Evolutionary conservation across 106 monocot species (phyloP).

Genomic region (Allium cepa): DNA sequence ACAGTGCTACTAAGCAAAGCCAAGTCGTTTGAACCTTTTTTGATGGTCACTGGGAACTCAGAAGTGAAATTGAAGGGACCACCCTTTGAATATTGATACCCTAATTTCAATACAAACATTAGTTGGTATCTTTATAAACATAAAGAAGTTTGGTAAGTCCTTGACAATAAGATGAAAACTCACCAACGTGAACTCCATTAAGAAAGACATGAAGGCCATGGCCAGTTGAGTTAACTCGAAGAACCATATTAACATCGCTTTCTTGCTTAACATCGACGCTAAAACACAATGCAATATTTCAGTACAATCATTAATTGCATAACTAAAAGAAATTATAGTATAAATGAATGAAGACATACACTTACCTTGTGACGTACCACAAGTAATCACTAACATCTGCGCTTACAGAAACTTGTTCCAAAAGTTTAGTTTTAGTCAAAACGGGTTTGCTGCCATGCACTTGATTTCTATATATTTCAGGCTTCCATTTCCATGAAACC

Average conservation of each 20-base stretch:
- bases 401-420: constrained; percentile 38
- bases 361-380: constrained; percentile 78
- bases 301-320: background rate
- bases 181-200: constrained; percentile 54
- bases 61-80: constrained; percentile 36
- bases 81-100: constrained; percentile 31
- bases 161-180: background rate
- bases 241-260: constrained; percentile 12
- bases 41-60: constrained; percentile 11
- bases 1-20: constrained; percentile 72
- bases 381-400: constrained; percentile 67
- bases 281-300: background rate
- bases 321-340: background rate
- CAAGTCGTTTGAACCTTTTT: constrained; percentile 44
- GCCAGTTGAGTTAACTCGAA: constrained; percentile 44
- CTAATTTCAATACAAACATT: constrained; percentile 9
- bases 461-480: constrained; percentile 18
- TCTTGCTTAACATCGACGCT: constrained; percentile 17
- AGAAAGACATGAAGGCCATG: constrained; percentile 59
- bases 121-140: background rate
- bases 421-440: constrained; percentile 23
- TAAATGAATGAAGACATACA: background rate
- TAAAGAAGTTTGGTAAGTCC: background rate
- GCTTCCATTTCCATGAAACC: constrained; percentile 52
- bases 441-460: background rate